Conservation (phyloP, 148 eudicot genomes). For the Rhododendron henanense region DNA sequence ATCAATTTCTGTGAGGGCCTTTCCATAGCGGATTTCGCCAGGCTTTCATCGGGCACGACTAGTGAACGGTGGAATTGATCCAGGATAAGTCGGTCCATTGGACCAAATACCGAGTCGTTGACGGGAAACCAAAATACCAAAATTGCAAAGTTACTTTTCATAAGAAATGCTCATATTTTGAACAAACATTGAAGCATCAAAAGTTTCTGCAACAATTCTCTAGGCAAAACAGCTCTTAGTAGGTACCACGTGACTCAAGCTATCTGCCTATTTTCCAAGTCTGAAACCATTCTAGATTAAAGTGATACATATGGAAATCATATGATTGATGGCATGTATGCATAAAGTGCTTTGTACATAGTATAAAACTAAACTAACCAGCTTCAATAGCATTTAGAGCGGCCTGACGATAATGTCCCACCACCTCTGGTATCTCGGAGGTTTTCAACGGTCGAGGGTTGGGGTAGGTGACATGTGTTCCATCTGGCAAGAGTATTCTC, state of each 20-base stretch:
- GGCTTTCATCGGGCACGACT: neutral
- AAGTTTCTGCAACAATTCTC: neutral
- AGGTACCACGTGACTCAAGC: neutral
- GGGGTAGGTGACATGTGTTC: slow-evolving; percentile 38
- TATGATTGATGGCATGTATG: neutral
- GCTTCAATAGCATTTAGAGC: slow-evolving; percentile 79
- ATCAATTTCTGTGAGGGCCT: neutral
- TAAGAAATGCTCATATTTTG: neutral
- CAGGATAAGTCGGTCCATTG: neutral
- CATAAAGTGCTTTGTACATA: neutral
- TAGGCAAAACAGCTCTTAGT: neutral
- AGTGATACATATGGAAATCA: neutral
- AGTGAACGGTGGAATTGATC: neutral
- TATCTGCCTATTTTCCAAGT: neutral
- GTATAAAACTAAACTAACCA: slow-evolving; percentile 33
- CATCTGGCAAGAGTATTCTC: slow-evolving; percentile 63
- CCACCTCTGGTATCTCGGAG: slow-evolving; percentile 40
- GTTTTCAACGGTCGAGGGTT: slow-evolving; percentile 41
- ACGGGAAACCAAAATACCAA: neutral
- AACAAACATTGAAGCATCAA: neutral
- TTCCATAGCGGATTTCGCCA: neutral
- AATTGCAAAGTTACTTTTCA: neutral
- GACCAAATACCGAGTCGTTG: neutral
- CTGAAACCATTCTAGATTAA: neutral
- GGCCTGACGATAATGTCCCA: slow-evolving; percentile 61